These are phyloP conservation scores for Elymus sibiricus DNA, from an alignment of 176 grass and related monocot species.

Conservation along the genomic window DNA sequence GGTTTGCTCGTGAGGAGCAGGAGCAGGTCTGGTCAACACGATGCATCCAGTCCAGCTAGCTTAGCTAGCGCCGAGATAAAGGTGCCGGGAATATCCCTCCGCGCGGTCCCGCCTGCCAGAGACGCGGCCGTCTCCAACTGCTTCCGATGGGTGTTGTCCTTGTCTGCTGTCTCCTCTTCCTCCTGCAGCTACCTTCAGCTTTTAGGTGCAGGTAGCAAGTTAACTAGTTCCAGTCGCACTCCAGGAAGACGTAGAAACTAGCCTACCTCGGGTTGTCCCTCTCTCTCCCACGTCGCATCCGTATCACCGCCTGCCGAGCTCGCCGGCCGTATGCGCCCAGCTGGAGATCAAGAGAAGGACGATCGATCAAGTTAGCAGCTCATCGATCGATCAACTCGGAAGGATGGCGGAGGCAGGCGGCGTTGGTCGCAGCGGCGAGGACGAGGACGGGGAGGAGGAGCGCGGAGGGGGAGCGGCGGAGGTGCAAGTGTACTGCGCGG, in stretches of 20 bases:
- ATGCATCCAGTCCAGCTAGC: too few relatives aligned
- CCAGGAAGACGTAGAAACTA: neutral
- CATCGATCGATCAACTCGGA: neutral
- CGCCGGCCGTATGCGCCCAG: too few relatives aligned
- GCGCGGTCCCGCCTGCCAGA: too few relatives aligned
- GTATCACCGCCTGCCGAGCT: neutral
- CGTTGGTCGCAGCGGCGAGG: neutral
- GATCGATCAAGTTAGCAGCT: neutral
- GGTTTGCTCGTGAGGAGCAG: too few relatives aligned
- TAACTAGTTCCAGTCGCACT: neutral
- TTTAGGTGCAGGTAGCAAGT: too few relatives aligned
- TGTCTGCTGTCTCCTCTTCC: neutral
- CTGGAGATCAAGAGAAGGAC: neutral
- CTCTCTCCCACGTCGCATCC: too few relatives aligned
- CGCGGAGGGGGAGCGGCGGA: neutral
- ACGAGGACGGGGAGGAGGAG: neutral
- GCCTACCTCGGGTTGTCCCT: neutral
- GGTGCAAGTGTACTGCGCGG: constrained; percentile 40
- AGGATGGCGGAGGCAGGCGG: neutral
- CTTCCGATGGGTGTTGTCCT: neutral
- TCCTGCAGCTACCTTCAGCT: neutral
- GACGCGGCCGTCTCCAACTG: neutral
- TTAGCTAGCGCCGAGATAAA: too few relatives aligned
- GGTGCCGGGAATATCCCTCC: too few relatives aligned
- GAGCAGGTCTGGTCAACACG: too few relatives aligned